A percentile compares a stretch with the other conserved stretches of the same genome.
Conservation (phyloP, 1,284 basidiomycete genomes). For the Ustilago loliicola region DNA sequence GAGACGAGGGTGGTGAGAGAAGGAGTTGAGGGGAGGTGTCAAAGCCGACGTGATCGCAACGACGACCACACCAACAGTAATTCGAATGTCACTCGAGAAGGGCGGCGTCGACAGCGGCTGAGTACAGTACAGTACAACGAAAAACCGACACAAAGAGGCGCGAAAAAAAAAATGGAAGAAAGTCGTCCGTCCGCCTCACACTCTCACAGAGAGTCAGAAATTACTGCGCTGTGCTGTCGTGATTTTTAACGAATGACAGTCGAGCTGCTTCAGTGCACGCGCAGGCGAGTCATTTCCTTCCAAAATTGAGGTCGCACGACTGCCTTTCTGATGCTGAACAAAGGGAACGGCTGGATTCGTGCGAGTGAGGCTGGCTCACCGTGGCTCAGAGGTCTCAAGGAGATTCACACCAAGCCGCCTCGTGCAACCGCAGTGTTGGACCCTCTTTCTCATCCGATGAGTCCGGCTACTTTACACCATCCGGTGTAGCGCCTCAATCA, state of each 20-base stretch:
- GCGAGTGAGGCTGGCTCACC: background rate
- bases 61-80: background rate
- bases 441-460: background rate
- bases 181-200: conserved; percentile 21
- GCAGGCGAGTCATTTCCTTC: conserved; percentile 39
- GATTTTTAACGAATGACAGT: conserved; percentile 10
- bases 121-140: conserved; percentile 5
- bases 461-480: conserved; percentile 3
- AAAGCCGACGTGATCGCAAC: background rate
- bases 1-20: conserved; percentile 3
- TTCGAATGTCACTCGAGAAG: conserved; percentile 1
- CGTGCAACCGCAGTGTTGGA: background rate
- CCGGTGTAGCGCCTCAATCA: background rate
- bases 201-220: background rate
- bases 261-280: background rate
- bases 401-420: background rate
- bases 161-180: conserved; percentile 28
- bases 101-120: background rate
- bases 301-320: conserved; percentile 10
- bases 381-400: background rate
- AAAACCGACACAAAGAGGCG: conserved; percentile 4
- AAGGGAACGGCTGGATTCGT: conserved; percentile 3
- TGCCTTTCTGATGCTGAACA: conserved; percentile 3
- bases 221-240: conserved; percentile 8
- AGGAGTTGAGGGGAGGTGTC: background rate